These are phyloP conservation scores for Candida koratica DNA, from an alignment of 805 yeast genomes.

Conservation along the genomic window DNA sequence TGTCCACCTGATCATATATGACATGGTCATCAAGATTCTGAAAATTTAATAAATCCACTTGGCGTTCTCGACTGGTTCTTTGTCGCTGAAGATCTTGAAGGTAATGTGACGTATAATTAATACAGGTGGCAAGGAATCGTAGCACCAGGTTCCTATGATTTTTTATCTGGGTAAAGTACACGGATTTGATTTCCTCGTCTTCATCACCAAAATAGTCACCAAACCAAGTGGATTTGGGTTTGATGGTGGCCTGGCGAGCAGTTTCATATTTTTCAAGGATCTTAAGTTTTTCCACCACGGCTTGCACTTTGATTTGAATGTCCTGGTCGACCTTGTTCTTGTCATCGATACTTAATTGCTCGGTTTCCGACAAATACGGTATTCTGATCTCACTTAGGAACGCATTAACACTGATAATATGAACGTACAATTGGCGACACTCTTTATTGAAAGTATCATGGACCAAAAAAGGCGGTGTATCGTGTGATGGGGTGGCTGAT, in stretches of 20 bases:
- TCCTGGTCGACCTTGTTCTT: conserved; percentile 56
- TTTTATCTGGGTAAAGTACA: conserved; percentile 35
- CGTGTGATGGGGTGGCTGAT: conserved; percentile 1
- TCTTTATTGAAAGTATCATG: conserved; percentile 42
- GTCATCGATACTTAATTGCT: conserved; percentile 40
- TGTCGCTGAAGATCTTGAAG: conserved; percentile 50
- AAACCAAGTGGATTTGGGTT: conserved; percentile 17
- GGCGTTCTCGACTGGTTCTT: conserved; percentile 40
- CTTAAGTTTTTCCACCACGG: conserved; percentile 48
- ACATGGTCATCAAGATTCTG: conserved; percentile 33
- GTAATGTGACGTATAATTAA: conserved; percentile 39
- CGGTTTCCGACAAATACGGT: conserved; percentile 21
- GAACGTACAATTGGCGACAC: conserved; percentile 30
- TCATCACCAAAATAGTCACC: conserved; percentile 22
- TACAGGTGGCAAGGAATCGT: conserved; percentile 43
- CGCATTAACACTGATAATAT: conserved; percentile 27
- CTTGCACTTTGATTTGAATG: conserved; percentile 48
- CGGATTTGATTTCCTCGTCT: conserved; percentile 31
- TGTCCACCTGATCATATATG: conserved; percentile 1
- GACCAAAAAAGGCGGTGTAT: conserved; percentile 15
- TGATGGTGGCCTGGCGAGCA: conserved; percentile 31
- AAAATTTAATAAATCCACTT: conserved; percentile 34
- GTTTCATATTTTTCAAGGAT: conserved; percentile 49
- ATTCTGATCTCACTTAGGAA: conserved; percentile 28
- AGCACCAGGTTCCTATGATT: conserved; percentile 48